Evolutionary conservation across 257 asterid genomes (phyloP).

Genomic region (Nemophila menziesii): DNA sequence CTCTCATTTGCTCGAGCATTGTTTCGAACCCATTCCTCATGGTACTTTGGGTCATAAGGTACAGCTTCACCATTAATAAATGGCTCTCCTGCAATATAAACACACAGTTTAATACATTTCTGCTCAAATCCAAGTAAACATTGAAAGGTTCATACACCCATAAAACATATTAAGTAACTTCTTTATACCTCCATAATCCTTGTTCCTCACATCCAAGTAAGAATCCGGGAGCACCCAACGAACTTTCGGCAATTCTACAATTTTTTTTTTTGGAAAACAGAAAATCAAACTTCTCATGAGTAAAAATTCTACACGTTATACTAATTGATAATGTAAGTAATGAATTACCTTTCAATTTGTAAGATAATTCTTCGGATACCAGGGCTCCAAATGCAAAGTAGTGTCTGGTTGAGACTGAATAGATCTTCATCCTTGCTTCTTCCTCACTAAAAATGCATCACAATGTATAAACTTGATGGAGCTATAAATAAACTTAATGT

Average conservation of each 20-base stretch:
- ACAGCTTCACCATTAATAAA: slow-evolving; percentile 93
- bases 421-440: slow-evolving; percentile 90
- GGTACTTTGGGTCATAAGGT: slow-evolving; percentile 87
- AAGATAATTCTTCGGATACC: slow-evolving; percentile 76
- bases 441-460: slow-evolving; percentile 51
- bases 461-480: neutral
- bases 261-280: neutral
- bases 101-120: too few species aligned
- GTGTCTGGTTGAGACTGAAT: slow-evolving; percentile 72
- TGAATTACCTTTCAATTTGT: slow-evolving; percentile 56
- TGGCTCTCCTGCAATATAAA: slow-evolving; percentile 56
- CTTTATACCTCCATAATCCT: slow-evolving; percentile 86
- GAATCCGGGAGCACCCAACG: slow-evolving; percentile 99
- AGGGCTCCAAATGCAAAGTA: slow-evolving; percentile 98
- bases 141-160: too few species aligned
- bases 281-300: neutral
- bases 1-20: slow-evolving; percentile 72
- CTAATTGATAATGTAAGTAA: neutral
- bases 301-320: neutral
- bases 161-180: too few species aligned
- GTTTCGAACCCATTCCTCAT: slow-evolving; percentile 93
- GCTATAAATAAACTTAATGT: neutral
- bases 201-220: slow-evolving; percentile 75
- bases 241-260: slow-evolving; percentile 57
- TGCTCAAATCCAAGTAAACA: too few species aligned